A percentile compares a stretch with the other conserved stretches of the same genome.
Conservation (phyloP, 345 rosid genomes). For the Euphorbia peplus region DNA sequence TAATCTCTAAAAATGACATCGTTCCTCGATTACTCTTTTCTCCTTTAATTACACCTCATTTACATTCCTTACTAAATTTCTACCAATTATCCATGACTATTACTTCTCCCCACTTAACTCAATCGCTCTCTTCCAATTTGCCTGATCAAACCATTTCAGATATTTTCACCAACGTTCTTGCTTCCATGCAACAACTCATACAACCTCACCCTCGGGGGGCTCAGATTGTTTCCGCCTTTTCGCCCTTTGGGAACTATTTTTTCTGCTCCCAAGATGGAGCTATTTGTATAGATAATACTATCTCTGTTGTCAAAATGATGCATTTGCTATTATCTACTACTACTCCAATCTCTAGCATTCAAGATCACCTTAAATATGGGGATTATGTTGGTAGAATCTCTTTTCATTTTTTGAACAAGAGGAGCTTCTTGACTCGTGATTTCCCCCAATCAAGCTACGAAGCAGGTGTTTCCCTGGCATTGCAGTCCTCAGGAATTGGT, state of each 20-base stretch:
- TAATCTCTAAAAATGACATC: conserved; percentile 52
- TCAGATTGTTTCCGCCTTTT: conserved; percentile 24
- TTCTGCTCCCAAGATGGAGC: conserved; percentile 72
- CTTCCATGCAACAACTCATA: conserved; percentile 4
- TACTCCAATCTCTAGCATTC: conserved; percentile 31
- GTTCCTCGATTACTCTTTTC: conserved; percentile 52
- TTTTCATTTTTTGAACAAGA: conserved; percentile 36
- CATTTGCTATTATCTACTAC: conserved; percentile 34
- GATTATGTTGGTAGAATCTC: conserved; percentile 41
- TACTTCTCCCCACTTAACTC: conserved; percentile 17
- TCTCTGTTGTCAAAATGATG: conserved; percentile 53
- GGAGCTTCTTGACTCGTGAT: conserved; percentile 31
- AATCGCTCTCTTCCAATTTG: conserved; percentile 11
- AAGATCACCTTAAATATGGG: conserved; percentile 63
- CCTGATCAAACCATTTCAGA: conserved; percentile 17
- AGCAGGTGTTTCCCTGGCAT: conserved; percentile 57
- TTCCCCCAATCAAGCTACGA: conserved; percentile 55
- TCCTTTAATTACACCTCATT: conserved; percentile 28
- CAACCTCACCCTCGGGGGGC: too few relatives aligned
- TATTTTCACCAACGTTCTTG: conserved; percentile 26
- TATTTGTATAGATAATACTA: conserved; percentile 63
- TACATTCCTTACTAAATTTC: conserved; percentile 27
- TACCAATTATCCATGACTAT: conserved; percentile 34
- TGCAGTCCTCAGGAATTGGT: conserved; percentile 57
- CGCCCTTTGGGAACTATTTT: conserved; percentile 72